phyloP scores from a whole-genome alignment of 2,329 filamentous ascomycete genomes.

The Reticulascus tulasneorum region DNA sequence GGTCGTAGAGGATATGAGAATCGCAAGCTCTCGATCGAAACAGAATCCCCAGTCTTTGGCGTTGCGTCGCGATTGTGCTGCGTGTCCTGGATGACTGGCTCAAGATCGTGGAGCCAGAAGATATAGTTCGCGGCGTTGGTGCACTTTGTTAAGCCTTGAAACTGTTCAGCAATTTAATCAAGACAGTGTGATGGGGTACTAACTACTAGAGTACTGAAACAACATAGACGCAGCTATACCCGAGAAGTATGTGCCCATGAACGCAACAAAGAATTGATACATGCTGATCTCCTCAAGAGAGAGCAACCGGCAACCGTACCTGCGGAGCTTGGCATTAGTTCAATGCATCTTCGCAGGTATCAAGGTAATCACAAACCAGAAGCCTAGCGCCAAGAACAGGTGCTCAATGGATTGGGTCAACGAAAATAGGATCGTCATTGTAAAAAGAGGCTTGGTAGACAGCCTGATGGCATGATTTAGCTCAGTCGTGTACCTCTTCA shows the following conservation, averaged over 20 bases:
- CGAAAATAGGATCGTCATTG: conserved; percentile 31
- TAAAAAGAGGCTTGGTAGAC: conserved; percentile 25
- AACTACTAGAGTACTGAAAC: conserved; percentile 44
- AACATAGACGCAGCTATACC: conserved; percentile 36
- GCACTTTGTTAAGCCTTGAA: conserved; percentile 45
- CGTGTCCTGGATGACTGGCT: conserved; percentile 38
- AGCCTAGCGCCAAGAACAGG: conserved; percentile 36
- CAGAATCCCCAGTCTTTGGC: conserved; percentile 28
- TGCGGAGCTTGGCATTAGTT: conserved; percentile 2
- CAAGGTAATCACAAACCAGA: conserved; percentile 24
- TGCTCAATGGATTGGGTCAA: conserved; percentile 33
- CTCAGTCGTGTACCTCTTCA: conserved; percentile 25
- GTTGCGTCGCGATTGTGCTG: conserved; percentile 31
- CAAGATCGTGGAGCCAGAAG: conserved; percentile 40
- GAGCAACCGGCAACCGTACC: conserved; percentile 33
- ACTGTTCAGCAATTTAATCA: conserved; percentile 2
- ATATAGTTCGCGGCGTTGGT: conserved; percentile 46
- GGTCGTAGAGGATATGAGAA: conserved; percentile 59
- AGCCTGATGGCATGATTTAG: conserved; percentile 23
- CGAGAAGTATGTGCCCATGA: conserved; percentile 45
- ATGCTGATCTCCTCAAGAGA: conserved; percentile 32
- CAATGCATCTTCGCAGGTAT: neutral
- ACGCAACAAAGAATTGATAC: conserved; percentile 45
- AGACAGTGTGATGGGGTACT: conserved; percentile 2
- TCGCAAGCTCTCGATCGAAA: conserved; percentile 51